Conservation (phyloP, 371 early-diverging fungal genomes). For the Apophysomyces sp. region DNA sequence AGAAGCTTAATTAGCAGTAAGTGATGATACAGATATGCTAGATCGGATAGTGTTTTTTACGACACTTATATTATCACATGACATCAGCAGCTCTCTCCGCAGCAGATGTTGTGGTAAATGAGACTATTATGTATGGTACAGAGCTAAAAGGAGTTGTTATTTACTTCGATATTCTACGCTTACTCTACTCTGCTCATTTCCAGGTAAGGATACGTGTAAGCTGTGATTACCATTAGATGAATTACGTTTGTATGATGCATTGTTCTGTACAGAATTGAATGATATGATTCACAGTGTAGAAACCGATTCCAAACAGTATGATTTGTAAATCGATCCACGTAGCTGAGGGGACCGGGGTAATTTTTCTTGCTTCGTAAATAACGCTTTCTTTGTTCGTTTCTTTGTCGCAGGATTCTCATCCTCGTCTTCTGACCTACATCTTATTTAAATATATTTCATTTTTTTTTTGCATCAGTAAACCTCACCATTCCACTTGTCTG, state of each 20-base stretch:
- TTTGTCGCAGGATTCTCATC: conserved; percentile 14
- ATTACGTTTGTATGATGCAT: not conserved
- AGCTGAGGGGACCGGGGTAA: not conserved
- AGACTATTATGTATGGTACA: too few species aligned
- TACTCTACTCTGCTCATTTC: too few species aligned
- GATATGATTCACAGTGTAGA: not conserved
- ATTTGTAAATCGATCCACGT: conserved; percentile 11
- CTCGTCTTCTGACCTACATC: conserved; percentile 28
- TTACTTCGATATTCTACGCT: too few species aligned
- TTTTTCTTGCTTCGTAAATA: not conserved
- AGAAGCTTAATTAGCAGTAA: too few species aligned
- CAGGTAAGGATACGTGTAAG: not conserved
- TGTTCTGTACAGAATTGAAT: not conserved
- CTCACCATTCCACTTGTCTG: conserved; percentile 44
- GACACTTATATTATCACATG: too few species aligned
- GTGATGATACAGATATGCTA: too few species aligned
- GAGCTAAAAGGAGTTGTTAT: too few species aligned
- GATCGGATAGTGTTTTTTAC: too few species aligned
- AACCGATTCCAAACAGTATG: conserved; percentile 10
- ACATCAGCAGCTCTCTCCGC: too few species aligned
- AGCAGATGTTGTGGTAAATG: too few species aligned
- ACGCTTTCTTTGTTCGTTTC: conserved; percentile 4
- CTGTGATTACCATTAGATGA: too few species aligned
- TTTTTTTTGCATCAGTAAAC: not conserved
- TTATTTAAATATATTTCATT: not conserved